These are phyloP conservation scores for Nicotiana noctiflora DNA, from an alignment of 257 asterid genomes.

Conservation along the genomic window DNA sequence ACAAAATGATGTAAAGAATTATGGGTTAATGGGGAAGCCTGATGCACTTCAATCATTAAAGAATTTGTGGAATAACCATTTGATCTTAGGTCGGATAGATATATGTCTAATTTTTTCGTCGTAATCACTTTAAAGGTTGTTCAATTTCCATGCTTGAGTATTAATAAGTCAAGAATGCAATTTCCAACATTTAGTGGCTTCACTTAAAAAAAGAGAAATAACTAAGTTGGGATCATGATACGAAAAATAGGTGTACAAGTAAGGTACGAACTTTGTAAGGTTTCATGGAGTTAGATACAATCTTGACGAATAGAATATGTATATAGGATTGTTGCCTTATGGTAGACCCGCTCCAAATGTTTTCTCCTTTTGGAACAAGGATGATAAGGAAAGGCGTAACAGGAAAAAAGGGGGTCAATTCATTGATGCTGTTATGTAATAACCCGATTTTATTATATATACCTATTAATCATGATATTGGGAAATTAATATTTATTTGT, in stretches of 20 bases:
- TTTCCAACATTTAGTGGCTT: background rate
- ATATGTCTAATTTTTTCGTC: background rate
- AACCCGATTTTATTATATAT: no score
- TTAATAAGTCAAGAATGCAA: background rate
- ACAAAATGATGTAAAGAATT: background rate
- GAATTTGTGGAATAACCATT: background rate
- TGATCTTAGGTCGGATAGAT: background rate
- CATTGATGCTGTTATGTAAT: background rate
- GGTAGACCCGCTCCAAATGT: background rate
- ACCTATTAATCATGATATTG: no score
- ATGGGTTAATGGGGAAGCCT: background rate
- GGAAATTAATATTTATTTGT: no score
- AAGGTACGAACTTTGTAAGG: background rate
- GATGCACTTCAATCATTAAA: background rate
- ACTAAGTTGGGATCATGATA: background rate
- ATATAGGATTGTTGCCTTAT: background rate
- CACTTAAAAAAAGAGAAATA: background rate
- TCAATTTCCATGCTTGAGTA: background rate
- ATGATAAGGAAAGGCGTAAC: background rate
- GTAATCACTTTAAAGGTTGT: background rate
- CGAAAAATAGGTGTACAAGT: background rate
- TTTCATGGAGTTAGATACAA: background rate
- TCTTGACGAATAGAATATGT: background rate
- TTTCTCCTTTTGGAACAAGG: background rate
- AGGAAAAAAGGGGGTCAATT: background rate